A percentile compares a stretch with the other conserved stretches of the same genome.
Conservation (phyloP, 2,329 filamentous ascomycete genomes). For the Cladosporium cucumerinum region DNA sequence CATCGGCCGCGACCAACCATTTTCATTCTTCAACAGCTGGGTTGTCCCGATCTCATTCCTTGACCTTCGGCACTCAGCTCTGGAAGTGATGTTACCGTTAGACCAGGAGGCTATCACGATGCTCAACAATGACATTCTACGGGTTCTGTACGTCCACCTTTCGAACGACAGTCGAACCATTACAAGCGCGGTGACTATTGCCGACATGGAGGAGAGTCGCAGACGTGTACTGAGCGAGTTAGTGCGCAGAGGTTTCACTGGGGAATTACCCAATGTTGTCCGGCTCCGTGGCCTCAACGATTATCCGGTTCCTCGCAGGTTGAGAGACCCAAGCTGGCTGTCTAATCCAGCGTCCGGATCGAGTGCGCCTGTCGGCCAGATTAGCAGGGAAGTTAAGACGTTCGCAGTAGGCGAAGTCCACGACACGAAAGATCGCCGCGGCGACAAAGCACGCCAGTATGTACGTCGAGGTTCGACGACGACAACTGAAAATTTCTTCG, state of each 20-base stretch:
- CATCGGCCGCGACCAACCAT: neutral
- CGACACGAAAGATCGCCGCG: neutral
- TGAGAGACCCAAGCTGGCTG: neutral
- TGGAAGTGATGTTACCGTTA: neutral
- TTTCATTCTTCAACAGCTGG: neutral
- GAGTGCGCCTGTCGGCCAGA: neutral
- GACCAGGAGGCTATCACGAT: neutral
- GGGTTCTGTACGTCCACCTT: neutral
- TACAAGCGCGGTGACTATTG: neutral
- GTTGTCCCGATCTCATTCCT: neutral
- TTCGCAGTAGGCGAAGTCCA: neutral
- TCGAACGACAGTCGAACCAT: neutral
- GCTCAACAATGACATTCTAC: neutral
- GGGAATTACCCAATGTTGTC: neutral
- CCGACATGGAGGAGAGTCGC: neutral
- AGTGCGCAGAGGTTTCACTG: slow-evolving; percentile 2
- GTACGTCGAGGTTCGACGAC: neutral
- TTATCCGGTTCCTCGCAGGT: neutral
- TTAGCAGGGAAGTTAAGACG: neutral
- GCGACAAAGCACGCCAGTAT: neutral
- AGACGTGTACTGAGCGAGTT: neutral
- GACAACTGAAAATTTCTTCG: too few relatives aligned
- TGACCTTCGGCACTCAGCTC: neutral
- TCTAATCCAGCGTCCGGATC: neutral
- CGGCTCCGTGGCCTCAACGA: neutral